These are phyloP conservation scores for Rhinocladiella mackenziei DNA, from an alignment of 2,329 filamentous ascomycete species.

Conservation along the genomic window DNA sequence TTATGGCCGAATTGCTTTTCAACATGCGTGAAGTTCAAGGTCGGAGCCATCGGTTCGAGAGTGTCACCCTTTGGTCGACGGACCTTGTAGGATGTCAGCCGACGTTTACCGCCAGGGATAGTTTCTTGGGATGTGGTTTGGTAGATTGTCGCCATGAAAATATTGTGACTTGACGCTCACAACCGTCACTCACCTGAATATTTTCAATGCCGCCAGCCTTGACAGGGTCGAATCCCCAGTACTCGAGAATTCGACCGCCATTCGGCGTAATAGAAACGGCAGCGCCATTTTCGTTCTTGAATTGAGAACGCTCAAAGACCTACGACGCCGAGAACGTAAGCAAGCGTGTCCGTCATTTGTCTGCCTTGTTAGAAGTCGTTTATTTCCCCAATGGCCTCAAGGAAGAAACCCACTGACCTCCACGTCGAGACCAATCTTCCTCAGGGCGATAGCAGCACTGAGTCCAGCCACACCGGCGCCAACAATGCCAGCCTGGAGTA, in stretches of 20 bases:
- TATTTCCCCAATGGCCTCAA: background rate
- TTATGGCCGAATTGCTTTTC: constrained; percentile 26
- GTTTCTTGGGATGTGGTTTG: too few species aligned
- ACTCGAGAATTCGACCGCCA: constrained; percentile 31
- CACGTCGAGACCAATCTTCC: constrained; percentile 35
- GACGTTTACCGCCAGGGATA: background rate
- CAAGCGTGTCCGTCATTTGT: background rate
- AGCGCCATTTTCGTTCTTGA: constrained; percentile 36
- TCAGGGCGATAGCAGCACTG: constrained; percentile 34
- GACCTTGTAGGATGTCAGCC: constrained; percentile 11
- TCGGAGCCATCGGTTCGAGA: constrained; percentile 29
- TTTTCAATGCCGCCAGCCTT: constrained; percentile 29
- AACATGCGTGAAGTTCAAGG: constrained; percentile 25
- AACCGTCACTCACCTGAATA: constrained; percentile 18
- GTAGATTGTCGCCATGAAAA: background rate
- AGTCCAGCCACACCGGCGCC: constrained; percentile 37
- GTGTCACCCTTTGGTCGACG: constrained; percentile 29
- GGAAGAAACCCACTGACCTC: constrained; percentile 28
- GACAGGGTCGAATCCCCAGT: constrained; percentile 32
- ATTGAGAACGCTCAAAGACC: constrained; percentile 35
- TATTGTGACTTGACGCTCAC: background rate
- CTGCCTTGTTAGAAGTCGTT: background rate
- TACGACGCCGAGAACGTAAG: constrained; percentile 8
- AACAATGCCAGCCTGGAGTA: constrained; percentile 30
- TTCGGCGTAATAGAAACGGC: constrained; percentile 36